Conservation (phyloP, 768 basidiomycete species). For the Coprinopsis sp. region DNA sequence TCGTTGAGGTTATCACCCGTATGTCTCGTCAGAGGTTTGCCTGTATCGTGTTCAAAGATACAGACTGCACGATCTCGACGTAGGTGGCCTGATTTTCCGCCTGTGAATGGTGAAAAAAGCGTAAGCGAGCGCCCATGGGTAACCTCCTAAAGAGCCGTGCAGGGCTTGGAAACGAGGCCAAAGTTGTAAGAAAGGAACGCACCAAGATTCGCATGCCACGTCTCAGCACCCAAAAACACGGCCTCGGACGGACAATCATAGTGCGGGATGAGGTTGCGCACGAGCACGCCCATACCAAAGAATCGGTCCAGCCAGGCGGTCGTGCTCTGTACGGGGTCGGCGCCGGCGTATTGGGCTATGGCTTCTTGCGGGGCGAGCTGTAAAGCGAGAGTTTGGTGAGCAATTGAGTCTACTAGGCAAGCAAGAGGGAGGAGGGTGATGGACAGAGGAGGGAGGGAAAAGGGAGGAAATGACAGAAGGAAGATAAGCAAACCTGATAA, state of each 20-base stretch:
- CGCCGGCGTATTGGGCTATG: too few species aligned
- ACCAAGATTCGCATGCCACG: conserved; percentile 39
- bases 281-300: conserved; percentile 56
- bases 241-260: conserved; percentile 67
- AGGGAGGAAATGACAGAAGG: not conserved
- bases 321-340: conserved; percentile 56
- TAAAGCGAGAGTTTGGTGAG: too few species aligned
- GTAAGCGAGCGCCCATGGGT: too few species aligned
- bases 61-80: conserved; percentile 53
- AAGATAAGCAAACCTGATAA: conserved; percentile 40
- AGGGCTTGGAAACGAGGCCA: too few species aligned
- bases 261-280: conserved; percentile 59
- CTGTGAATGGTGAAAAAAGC: not conserved
- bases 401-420: not conserved
- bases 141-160: too few species aligned
- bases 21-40: conserved; percentile 54
- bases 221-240: conserved; percentile 54
- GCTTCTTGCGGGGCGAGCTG: too few species aligned
- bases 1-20: conserved; percentile 49
- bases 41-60: conserved; percentile 59
- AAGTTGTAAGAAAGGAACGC: conserved; percentile 11
- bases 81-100: conserved; percentile 20
- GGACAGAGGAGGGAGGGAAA: not conserved
- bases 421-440: not conserved
- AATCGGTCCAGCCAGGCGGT: conserved; percentile 61